Conservation (phyloP, 352 stramenopile genomes). For the Phytopythium oedochilum region DNA sequence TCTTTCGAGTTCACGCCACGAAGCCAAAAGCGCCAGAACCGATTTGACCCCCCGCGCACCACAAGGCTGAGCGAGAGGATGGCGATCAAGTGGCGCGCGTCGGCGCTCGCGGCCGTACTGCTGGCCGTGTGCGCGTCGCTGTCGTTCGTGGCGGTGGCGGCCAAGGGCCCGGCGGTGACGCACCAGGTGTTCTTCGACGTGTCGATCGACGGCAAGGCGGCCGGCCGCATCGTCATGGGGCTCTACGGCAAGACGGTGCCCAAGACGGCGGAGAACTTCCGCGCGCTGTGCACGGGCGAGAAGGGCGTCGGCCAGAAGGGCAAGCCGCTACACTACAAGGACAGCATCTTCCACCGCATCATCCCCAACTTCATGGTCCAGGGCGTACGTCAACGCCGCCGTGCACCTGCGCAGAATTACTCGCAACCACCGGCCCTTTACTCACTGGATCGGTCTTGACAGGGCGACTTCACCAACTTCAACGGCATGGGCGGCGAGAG, state of each 20-base stretch:
- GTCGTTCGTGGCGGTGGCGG: constrained; percentile 23
- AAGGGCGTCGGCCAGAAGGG: constrained; percentile 85
- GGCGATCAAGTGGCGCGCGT: constrained; percentile 44
- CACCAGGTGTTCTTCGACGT: constrained; percentile 97
- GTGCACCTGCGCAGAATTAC: no score
- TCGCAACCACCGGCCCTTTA: background rate
- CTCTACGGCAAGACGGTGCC: constrained; percentile 92
- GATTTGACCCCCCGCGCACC: background rate
- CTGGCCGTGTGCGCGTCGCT: constrained; percentile 40
- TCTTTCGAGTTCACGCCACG: background rate
- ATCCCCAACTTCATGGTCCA: constrained; percentile 95
- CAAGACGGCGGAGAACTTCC: constrained; percentile 98
- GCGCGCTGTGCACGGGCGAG: constrained; percentile 97
- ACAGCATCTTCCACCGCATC: constrained; percentile 90
- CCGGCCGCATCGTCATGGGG: constrained; percentile 84
- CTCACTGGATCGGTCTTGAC: background rate
- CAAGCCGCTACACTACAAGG: constrained; percentile 86
- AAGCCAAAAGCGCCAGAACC: no score
- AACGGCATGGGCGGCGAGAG: constrained; percentile 88
- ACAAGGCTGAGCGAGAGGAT: constrained; percentile 16
- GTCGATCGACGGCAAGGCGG: constrained; percentile 88
- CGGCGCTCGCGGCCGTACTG: constrained; percentile 17
- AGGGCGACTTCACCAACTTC: constrained; percentile 94
- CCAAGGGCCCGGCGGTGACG: constrained; percentile 74
- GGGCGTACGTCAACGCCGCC: constrained; percentile 51